Percentiles rank a stretch among this genome's conserved stretches.
These are phyloP conservation scores for Neofusicoccum umdonicola DNA, from an alignment of 2,329 filamentous ascomycete genomes.

Conservation along the genomic window DNA sequence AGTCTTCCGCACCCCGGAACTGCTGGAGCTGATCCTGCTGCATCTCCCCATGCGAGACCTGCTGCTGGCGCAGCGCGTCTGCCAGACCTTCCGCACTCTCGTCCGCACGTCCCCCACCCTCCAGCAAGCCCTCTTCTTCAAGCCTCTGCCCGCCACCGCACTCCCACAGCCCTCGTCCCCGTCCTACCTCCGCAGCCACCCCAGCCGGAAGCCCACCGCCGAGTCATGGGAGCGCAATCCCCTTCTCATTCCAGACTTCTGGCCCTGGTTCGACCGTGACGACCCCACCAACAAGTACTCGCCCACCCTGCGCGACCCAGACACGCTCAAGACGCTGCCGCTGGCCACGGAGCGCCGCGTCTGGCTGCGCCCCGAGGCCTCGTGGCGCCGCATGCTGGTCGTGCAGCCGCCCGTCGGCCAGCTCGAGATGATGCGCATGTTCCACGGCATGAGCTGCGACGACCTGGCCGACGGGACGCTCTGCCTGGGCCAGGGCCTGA, in stretches of 20 bases:
- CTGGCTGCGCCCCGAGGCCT: background rate
- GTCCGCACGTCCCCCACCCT: background rate
- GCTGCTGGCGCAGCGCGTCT: background rate
- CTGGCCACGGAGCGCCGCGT: background rate
- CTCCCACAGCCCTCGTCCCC: background rate
- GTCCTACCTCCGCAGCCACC: background rate
- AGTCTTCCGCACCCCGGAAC: background rate
- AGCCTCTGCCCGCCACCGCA: background rate
- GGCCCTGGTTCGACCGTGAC: background rate
- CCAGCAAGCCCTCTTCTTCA: background rate
- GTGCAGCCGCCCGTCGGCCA: background rate
- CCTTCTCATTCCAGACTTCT: background rate
- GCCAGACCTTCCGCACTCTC: background rate
- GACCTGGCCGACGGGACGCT: background rate
- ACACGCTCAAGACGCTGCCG: background rate
- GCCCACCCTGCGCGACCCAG: background rate
- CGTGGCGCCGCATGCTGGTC: conserved; percentile 12
- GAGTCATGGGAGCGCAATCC: background rate
- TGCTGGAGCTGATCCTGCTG: conserved; percentile 6
- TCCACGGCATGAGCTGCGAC: background rate
- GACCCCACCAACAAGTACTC: too few species aligned
- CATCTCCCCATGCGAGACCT: background rate
- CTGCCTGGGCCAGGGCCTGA: background rate
- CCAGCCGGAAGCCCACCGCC: background rate
- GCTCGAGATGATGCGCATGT: background rate